phyloP scores from a whole-genome alignment of 441 rosid species.

The Caryocar brasiliense region DNA sequence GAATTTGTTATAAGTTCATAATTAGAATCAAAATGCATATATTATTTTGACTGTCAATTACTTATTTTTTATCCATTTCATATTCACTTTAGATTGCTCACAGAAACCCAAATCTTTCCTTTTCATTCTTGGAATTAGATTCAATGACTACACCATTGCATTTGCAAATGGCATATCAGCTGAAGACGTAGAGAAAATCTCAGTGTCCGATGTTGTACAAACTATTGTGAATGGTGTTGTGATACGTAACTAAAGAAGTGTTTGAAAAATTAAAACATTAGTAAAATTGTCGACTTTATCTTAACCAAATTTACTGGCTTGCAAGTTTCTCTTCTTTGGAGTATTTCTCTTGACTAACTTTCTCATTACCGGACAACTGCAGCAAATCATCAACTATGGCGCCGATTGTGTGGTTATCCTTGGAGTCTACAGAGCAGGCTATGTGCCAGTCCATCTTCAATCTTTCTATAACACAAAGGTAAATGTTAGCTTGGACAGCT shows the following conservation, averaged over 20 bases:
- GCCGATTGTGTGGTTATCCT: slow-evolving; percentile 1
- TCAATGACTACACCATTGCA: background rate
- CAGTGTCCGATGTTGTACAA: background rate
- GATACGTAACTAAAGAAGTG: background rate
- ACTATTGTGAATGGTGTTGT: background rate
- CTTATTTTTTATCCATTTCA: background rate
- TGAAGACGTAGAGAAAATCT: background rate
- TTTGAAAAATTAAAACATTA: background rate
- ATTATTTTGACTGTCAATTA: background rate
- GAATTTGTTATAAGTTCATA: too few species aligned
- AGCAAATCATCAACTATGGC: background rate
- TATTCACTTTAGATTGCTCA: background rate
- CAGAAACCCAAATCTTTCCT: background rate
- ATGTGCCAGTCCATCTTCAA: background rate
- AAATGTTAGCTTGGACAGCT: slow-evolving; percentile 2
- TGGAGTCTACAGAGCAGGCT: background rate
- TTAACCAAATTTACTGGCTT: too few species aligned
- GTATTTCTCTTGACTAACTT: too few species aligned
- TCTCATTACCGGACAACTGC: too few species aligned
- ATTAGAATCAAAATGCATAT: too few species aligned
- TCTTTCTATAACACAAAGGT: too few species aligned
- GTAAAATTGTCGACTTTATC: background rate
- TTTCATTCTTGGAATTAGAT: slow-evolving; percentile 1
- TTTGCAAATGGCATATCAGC: background rate
- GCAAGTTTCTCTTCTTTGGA: background rate